These are phyloP conservation scores for Discostella pseudostelligera DNA, from an alignment of 108 stramenopile genomes.

Conservation along the genomic window DNA sequence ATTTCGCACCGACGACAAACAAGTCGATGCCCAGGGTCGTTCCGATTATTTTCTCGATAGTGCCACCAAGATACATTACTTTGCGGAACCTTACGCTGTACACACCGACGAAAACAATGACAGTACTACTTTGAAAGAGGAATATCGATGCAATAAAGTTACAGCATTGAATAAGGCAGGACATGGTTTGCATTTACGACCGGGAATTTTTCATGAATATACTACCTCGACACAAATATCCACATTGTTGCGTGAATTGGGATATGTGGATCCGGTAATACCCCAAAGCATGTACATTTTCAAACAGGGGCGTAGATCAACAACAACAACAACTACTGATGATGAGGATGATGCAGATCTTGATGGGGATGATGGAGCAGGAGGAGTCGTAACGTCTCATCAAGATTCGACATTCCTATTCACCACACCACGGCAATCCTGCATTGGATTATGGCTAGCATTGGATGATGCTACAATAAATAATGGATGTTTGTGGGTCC, in stretches of 20 bases:
- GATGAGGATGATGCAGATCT: no score
- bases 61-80: conserved; percentile 74
- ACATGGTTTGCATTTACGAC: conserved; percentile 80
- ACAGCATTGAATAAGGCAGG: conserved; percentile 88
- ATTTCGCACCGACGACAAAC: conserved; percentile 81
- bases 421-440: conserved; percentile 87
- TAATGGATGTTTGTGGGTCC: conserved; percentile 94
- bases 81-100: conserved; percentile 80
- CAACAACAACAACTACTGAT: no score
- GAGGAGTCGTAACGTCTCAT: conserved; percentile 89
- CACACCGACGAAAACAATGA: no score
- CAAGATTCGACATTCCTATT: conserved; percentile 93
- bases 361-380: conserved; percentile 23
- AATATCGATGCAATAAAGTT: conserved; percentile 56
- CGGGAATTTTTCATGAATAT: conserved; percentile 70
- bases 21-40: conserved; percentile 66
- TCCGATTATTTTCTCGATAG: conserved; percentile 87
- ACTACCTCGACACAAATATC: conserved; percentile 54
- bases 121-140: conserved; percentile 34
- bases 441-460: conserved; percentile 91
- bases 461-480: conserved; percentile 88
- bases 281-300: conserved; percentile 96
- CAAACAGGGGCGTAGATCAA: conserved; percentile 79
- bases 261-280: conserved; percentile 82
- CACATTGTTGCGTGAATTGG: conserved; percentile 64